Base-by-base conservation (phyloP, 306 rosid species). In the Lithocarpus polystachyus region DNA sequence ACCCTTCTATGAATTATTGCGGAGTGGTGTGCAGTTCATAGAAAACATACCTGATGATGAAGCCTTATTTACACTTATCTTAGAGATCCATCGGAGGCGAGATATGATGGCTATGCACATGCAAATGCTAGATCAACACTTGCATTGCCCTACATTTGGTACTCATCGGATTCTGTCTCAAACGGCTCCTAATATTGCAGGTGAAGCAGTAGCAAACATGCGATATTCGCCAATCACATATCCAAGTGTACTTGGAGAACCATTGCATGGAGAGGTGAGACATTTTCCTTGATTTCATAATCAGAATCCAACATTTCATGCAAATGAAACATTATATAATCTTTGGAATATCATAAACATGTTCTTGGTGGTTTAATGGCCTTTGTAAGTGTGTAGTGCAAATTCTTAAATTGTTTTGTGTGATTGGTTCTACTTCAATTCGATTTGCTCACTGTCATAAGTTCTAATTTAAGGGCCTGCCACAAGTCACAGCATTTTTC, bases 91-190 rank as follows among this genome's bases (percentile, higher is more conserved):
- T 81, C 78, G 97, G 90, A 90, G 98, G 81, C 88, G 99, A 67
- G 99, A 95, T 87, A 93, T 91, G 97, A 95, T 95, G 98, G 99
- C 99, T 65, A 87, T 91, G 96, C 98, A 95, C 88, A 95, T 95
- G 99, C 97, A 90, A 81, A 95, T 95, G 99, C 80, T 93, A 79
- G 99, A 95, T 84, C 99, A 95, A 85, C 99, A 95, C 89, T 92
- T 95, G 76, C 98, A 95, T 79, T 89, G 98, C 89, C 99, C 99
- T 64, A 89, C 99, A 55, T 95, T 95, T 88, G 98, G 98, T 75
- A 93, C 96, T 82, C 96, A 84, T 60, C 88, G 98, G 67, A 88
- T 91, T 86, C 82, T 93, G 76, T 83, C 87, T 33, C 93, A 91
- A 78, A 87, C 91, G 43, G 76, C 89, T 82, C 96, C 92, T 75